These are phyloP conservation scores for Alliaria petiolata DNA, from an alignment of 345 rosid genomes.

Conservation along the genomic window DNA sequence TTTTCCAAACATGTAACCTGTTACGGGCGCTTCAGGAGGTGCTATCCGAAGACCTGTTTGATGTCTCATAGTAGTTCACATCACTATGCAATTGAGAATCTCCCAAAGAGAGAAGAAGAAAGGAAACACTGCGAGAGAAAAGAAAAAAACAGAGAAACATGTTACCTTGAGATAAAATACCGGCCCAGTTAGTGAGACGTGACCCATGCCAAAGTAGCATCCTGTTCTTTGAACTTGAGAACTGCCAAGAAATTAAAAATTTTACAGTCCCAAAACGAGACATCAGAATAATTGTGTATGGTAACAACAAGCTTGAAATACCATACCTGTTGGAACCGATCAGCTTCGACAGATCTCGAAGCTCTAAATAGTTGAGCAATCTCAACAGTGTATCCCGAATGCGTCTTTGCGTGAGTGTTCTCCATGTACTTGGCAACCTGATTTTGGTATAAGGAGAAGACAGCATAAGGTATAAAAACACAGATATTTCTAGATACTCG, in stretches of 20 bases:
- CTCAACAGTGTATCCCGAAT: slow-evolving; percentile 61
- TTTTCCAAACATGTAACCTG: slow-evolving; percentile 95
- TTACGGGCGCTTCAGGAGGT: slow-evolving; percentile 92
- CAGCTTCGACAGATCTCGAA: slow-evolving; percentile 57
- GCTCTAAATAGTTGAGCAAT: slow-evolving; percentile 66
- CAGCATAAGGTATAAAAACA: neutral
- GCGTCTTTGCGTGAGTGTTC: slow-evolving; percentile 90
- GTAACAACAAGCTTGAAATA: neutral
- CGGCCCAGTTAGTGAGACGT: slow-evolving; percentile 94
- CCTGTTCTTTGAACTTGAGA: slow-evolving; percentile 54
- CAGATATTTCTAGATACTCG: neutral
- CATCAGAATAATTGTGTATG: neutral
- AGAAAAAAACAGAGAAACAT: neutral
- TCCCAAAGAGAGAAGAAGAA: neutral
- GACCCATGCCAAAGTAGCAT: slow-evolving; percentile 98
- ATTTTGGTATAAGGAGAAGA: slow-evolving; percentile 7
- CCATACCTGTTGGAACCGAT: slow-evolving; percentile 56
- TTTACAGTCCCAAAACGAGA: neutral
- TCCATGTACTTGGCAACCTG: slow-evolving; percentile 68
- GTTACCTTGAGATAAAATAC: slow-evolving; percentile 91
- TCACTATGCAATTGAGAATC: neutral
- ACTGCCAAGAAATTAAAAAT: slow-evolving; percentile 39
- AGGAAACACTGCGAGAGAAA: neutral
- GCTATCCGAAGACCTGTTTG: slow-evolving; percentile 87
- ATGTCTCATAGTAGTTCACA: slow-evolving; percentile 4